phyloP scores from a whole-genome alignment of 2,329 filamentous ascomycete species.

The Pyrenophora tritici-repentis region DNA sequence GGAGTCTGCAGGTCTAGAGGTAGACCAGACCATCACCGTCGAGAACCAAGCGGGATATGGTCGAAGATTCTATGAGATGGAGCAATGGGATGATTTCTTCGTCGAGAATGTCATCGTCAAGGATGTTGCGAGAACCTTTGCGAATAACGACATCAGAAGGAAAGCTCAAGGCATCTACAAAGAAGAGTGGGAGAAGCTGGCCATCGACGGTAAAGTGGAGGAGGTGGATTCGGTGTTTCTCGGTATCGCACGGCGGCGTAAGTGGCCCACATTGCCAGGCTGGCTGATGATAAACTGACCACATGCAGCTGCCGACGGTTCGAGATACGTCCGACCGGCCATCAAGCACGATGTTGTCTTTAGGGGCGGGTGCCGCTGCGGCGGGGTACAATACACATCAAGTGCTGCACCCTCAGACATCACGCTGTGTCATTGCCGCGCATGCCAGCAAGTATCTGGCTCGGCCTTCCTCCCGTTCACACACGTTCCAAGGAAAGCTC shows the following conservation, averaged over 20 bases:
- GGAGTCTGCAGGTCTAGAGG: conserved; percentile 44
- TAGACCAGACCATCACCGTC: conserved; percentile 36
- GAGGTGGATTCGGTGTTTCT: conserved; percentile 49
- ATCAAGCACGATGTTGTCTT: conserved; percentile 28
- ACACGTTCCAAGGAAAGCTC: conserved; percentile 39
- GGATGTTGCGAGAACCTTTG: conserved; percentile 32
- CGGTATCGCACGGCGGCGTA: conserved; percentile 42
- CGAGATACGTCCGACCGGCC: conserved; percentile 20
- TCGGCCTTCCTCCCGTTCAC: conserved; percentile 53
- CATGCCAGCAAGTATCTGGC: conserved; percentile 56
- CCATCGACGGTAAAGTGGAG: conserved; percentile 44
- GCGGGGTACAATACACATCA: conserved; percentile 50
- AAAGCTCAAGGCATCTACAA: conserved; percentile 43
- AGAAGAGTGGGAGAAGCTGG: conserved; percentile 48
- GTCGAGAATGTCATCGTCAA: conserved; percentile 40
- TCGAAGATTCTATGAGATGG: conserved; percentile 32
- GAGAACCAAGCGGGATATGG: conserved; percentile 45
- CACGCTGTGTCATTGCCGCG: conserved; percentile 55
- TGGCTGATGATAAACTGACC: not conserved
- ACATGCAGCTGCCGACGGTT: conserved; percentile 33
- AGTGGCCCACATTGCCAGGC: conserved; percentile 7
- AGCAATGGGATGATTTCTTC: conserved; percentile 44
- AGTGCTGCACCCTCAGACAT: conserved; percentile 44
- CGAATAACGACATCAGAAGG: conserved; percentile 36
- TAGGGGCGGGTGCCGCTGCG: conserved; percentile 53